These are phyloP conservation scores for Pharnaceum exiguum DNA, from an alignment of 148 eudicot genomes.

Conservation along the genomic window DNA sequence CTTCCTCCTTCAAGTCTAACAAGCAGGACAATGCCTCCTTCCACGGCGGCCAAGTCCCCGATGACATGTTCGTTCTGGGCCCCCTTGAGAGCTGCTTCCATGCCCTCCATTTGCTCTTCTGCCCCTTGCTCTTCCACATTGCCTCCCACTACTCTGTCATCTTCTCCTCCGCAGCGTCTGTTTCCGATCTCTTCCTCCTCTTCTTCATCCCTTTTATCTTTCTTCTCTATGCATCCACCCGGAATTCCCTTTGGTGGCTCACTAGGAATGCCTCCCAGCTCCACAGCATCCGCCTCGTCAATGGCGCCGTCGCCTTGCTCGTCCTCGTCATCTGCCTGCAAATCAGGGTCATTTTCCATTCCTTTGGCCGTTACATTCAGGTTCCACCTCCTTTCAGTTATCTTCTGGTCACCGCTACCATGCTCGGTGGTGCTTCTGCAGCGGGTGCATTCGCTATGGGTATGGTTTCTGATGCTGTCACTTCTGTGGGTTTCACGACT, in stretches of 20 bases:
- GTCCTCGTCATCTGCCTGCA: constrained; percentile 76
- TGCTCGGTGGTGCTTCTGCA: constrained; percentile 94
- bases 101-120: constrained; percentile 52
- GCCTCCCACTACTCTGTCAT: constrained; percentile 57
- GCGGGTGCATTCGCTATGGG: constrained; percentile 77
- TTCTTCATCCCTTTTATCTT: constrained; percentile 82
- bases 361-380: constrained; percentile 87
- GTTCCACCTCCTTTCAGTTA: constrained; percentile 82
- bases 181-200: constrained; percentile 64
- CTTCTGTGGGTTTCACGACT: constrained; percentile 58
- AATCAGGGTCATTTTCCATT: constrained; percentile 82
- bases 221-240: constrained; percentile 74
- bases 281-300: constrained; percentile 54
- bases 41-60: constrained; percentile 72
- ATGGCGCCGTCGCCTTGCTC: constrained; percentile 73
- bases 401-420: constrained; percentile 64
- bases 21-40: constrained; percentile 37
- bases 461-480: constrained; percentile 63
- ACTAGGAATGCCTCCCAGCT: constrained; percentile 57
- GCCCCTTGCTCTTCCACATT: constrained; percentile 67
- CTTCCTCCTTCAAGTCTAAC: constrained; percentile 66
- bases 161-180: constrained; percentile 53
- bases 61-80: constrained; percentile 55
- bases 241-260: constrained; percentile 91
- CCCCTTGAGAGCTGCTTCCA: constrained; percentile 82